phyloP scores from a whole-genome alignment of 495 filamentous ascomycete genomes.

The Neurospora sp. region DNA sequence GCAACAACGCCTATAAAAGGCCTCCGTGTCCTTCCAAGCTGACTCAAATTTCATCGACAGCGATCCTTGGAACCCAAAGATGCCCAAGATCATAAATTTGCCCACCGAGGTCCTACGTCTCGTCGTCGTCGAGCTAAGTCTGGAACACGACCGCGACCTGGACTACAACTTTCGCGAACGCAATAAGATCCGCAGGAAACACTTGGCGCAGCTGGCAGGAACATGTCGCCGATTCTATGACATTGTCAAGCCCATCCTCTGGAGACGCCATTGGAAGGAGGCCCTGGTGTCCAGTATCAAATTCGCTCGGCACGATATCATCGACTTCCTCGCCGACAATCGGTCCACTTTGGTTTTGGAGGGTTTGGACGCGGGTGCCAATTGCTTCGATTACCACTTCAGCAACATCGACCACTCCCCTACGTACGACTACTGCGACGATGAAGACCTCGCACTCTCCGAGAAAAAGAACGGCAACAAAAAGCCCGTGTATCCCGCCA shows the following conservation, averaged over 20 bases:
- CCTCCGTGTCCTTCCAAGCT: background rate
- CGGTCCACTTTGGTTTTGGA: background rate
- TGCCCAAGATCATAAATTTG: background rate
- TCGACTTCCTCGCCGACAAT: background rate
- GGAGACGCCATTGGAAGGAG: background rate
- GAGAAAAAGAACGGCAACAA: background rate
- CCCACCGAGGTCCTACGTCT: background rate
- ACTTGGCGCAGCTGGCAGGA: background rate
- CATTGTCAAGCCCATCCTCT: background rate
- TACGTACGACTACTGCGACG: background rate
- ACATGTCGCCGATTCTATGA: background rate
- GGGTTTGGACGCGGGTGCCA: background rate
- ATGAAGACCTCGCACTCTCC: background rate
- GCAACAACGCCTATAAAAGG: background rate
- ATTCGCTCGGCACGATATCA: background rate
- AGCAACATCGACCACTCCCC: background rate
- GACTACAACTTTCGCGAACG: background rate
- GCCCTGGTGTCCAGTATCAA: background rate
- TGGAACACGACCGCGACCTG: background rate
- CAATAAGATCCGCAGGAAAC: background rate
- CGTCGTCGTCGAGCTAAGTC: background rate
- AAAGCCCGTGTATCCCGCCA: background rate
- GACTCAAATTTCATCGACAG: background rate
- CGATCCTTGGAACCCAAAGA: background rate
- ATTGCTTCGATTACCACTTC: background rate